A percentile compares a stretch with the other conserved stretches of the same genome.
Conservation (phyloP, 2,329 filamentous ascomycete genomes). For the Fusarium multiceps region DNA sequence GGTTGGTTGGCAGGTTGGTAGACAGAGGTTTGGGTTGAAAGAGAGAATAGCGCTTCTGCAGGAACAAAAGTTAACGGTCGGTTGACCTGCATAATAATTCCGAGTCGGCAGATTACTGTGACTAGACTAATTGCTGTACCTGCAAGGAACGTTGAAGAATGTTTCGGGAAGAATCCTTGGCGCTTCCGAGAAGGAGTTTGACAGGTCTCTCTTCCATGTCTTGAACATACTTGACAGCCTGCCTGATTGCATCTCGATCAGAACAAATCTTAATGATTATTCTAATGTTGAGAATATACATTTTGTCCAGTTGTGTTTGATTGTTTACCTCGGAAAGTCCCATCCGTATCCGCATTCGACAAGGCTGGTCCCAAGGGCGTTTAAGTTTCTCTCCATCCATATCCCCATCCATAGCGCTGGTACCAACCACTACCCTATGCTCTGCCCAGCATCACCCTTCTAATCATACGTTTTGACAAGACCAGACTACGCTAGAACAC, state of each 20-base stretch:
- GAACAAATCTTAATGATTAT: too few species aligned
- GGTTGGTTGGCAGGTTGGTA: not conserved
- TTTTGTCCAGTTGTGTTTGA: not conserved
- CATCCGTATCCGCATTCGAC: slow-evolving; percentile 18
- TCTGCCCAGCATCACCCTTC: not conserved
- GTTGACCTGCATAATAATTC: not conserved
- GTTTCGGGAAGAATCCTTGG: not conserved
- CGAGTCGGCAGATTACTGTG: not conserved
- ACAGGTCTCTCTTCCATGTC: not conserved
- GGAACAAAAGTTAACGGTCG: not conserved
- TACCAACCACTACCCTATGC: not conserved
- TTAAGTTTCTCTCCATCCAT: slow-evolving; percentile 2
- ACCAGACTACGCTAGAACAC: not conserved
- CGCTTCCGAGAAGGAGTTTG: not conserved
- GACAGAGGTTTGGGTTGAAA: not conserved
- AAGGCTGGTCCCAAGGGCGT: slow-evolving; percentile 19
- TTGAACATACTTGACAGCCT: not conserved
- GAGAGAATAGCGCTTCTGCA: not conserved
- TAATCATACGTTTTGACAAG: not conserved
- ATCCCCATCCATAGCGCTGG: not conserved
- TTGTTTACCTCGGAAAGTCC: not conserved
- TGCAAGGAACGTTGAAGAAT: not conserved
- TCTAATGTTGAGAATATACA: too few species aligned
- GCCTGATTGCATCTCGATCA: not conserved
- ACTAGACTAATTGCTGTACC: not conserved